Evolutionary conservation across 1,284 basidiomycete genomes (phyloP).

Genomic region (Tranzscheliella williamsii): DNA sequence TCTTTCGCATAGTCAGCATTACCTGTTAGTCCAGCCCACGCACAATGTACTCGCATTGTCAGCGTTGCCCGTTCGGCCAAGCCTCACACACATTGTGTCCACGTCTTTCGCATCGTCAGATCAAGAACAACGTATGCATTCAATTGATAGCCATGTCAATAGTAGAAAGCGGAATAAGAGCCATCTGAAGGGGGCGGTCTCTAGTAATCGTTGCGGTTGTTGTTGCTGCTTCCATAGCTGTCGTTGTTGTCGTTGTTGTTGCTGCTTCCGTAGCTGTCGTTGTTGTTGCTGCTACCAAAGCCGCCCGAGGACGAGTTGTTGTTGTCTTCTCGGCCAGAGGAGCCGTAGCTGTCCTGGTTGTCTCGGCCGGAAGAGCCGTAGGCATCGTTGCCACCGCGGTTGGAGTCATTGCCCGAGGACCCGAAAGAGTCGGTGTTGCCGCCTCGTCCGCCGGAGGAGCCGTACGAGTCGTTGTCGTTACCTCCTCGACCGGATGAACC

Average conservation of each 20-base stretch:
- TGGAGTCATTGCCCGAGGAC: constrained; percentile 2
- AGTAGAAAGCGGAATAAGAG: not conserved
- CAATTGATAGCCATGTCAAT: not conserved
- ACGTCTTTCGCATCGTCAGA: too few species aligned
- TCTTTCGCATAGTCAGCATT: too few species aligned
- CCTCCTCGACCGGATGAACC: constrained; percentile 1
- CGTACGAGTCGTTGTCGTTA: constrained; percentile 10
- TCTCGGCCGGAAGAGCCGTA: constrained; percentile 9
- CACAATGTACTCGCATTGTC: too few species aligned
- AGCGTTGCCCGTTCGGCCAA: too few species aligned
- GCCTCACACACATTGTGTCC: too few species aligned
- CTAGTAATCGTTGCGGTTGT: constrained; percentile 20
- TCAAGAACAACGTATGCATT: too few species aligned
- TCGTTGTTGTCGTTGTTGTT: constrained; percentile 4
- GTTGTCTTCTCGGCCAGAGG: too few species aligned
- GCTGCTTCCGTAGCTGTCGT: constrained; percentile 7
- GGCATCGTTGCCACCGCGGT: constrained; percentile 8
- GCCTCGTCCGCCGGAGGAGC: constrained; percentile 7
- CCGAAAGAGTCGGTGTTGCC: constrained; percentile 12
- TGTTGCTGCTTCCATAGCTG: not conserved
- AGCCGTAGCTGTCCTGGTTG: constrained; percentile 6
- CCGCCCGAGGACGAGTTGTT: constrained; percentile 4
- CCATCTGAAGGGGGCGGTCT: not conserved
- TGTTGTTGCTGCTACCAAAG: too few species aligned
- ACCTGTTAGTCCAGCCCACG: too few species aligned